Evolutionary conservation across 2,329 filamentous ascomycete species (phyloP).

Genomic region (Monosporascus sp.): DNA sequence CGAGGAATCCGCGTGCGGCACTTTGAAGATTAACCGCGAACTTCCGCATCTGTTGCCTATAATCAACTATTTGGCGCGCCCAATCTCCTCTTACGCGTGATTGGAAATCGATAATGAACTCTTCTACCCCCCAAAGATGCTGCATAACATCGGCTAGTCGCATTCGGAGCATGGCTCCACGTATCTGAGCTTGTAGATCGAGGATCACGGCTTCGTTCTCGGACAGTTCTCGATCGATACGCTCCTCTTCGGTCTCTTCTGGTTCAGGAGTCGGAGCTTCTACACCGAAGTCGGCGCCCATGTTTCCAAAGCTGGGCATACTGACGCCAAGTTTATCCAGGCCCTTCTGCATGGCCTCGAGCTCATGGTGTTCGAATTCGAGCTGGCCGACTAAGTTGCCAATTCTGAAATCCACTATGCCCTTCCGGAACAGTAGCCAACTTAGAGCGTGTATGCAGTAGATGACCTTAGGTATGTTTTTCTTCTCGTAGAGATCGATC

Average conservation of each 20-base stretch:
- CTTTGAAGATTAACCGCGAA: conserved; percentile 82
- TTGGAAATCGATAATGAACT: conserved; percentile 74
- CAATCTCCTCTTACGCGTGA: conserved; percentile 84
- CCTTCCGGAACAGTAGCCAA: conserved; percentile 94
- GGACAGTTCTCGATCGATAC: conserved; percentile 72
- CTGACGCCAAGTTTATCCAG: conserved; percentile 90
- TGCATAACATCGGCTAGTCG: conserved; percentile 81
- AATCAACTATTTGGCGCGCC: conserved; percentile 74
- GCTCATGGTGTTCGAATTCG: conserved; percentile 94
- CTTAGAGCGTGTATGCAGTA: conserved; percentile 97
- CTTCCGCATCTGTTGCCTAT: conserved; percentile 74
- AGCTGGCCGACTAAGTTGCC: conserved; percentile 94
- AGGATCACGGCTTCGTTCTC: conserved; percentile 68
- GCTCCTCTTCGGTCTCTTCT: conserved; percentile 85
- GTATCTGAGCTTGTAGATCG: conserved; percentile 82
- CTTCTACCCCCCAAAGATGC: conserved; percentile 79
- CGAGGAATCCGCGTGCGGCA: conserved; percentile 67
- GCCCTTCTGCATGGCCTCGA: conserved; percentile 95
- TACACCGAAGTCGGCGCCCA: conserved; percentile 91
- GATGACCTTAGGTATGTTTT: conserved; percentile 98
- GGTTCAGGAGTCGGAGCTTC: conserved; percentile 69
- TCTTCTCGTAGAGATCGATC: conserved; percentile 98
- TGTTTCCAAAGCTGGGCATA: conserved; percentile 97
- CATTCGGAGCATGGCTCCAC: conserved; percentile 74
- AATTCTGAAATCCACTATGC: conserved; percentile 91